Conservation (phyloP, 2,329 filamentous ascomycete species). For the Didymella keratinophila region DNA sequence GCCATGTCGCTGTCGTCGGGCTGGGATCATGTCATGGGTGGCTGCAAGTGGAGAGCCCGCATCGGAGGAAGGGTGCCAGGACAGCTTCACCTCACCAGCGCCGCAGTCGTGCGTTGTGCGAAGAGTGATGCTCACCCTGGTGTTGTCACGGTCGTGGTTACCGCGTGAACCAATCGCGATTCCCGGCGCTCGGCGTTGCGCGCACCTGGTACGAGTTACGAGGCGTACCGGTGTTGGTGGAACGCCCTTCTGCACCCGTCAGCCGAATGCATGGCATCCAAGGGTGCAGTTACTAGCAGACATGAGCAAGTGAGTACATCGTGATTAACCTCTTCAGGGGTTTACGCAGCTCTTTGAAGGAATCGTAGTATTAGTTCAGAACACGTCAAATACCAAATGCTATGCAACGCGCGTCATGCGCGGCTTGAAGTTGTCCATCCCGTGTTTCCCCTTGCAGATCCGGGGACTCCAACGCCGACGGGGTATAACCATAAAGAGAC, state of each 20-base stretch:
- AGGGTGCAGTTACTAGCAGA: not conserved
- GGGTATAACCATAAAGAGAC: slow-evolving; percentile 32
- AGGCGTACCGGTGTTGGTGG: not conserved
- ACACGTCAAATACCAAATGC: not conserved
- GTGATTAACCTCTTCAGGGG: too few species aligned
- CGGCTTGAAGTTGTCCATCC: not conserved
- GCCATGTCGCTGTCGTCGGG: slow-evolving; percentile 26
- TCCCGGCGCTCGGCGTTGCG: slow-evolving; percentile 15
- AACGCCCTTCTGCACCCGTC: slow-evolving; percentile 8
- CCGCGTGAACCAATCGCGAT: slow-evolving; percentile 9
- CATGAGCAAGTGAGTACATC: not conserved
- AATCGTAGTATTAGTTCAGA: not conserved
- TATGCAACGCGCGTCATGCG: not conserved
- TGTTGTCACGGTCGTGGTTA: slow-evolving; percentile 12
- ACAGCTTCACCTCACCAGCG: slow-evolving; percentile 32
- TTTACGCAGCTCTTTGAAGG: not conserved
- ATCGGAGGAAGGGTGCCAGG: slow-evolving; percentile 28
- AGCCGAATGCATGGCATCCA: not conserved
- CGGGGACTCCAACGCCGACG: slow-evolving; percentile 19
- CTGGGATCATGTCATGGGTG: slow-evolving; percentile 36
- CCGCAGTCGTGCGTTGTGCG: slow-evolving; percentile 29
- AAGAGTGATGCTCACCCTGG: slow-evolving; percentile 7
- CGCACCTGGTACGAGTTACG: slow-evolving; percentile 8
- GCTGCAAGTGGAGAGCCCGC: slow-evolving; percentile 38
- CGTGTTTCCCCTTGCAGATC: slow-evolving; percentile 10